Evolutionary conservation across 2,329 filamentous ascomycete genomes (phyloP), one percentile per base, ranked within the genome.

Genomic region (Simplicillium sp.): DNA sequence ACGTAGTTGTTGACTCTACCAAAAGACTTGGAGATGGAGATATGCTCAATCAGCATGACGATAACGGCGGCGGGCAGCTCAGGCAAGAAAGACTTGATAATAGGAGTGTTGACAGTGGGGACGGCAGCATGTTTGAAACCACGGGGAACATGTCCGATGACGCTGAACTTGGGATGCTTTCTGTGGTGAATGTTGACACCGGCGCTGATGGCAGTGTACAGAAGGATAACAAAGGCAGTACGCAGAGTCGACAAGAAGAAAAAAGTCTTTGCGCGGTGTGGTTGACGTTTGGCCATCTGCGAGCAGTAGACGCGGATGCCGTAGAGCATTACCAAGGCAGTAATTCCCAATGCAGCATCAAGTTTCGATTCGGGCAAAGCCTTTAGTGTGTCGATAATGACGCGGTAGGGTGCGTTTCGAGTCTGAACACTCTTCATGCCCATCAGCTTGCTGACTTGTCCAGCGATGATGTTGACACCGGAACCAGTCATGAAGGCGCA

Each of bases 11-110:
- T 97, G 52, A 96, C 77, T 44, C 90, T 78, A 9, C 92, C 92
- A 51, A 98, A 97, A 0, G 90, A 96, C 61, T 97, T 98, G 14
- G 89, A 87, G 47, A 97, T 96, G 37, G 90, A 88, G 52, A 97
- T 95, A 58, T 97, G 90, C 62, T 97, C 92, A 46, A 97, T 94
- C 29, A 97, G 72, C 43, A 97, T 72, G n/a, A 98, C 89, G 49
- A 97, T 94, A 39, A 96, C 81, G 1, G 84, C 82, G 7, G 85
- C 84, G 0, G 92, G 92, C 4, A 97, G 68, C 48, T 96, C 74
- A 34, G 70, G 68, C 1, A 75, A 70, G 54, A 94, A 87, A 1
- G 77, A 65, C 2, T 66, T 71, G 54, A 95, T 75, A 39, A 96
- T 75, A 0, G 70, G 60, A 0, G 60, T 61, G 48, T 84, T 78